A percentile compares a stretch with the other conserved stretches of the same genome.
phyloP scores from a whole-genome alignment of 176 grass and related monocot genomes.

The Hyparrhenia diplandra region DNA sequence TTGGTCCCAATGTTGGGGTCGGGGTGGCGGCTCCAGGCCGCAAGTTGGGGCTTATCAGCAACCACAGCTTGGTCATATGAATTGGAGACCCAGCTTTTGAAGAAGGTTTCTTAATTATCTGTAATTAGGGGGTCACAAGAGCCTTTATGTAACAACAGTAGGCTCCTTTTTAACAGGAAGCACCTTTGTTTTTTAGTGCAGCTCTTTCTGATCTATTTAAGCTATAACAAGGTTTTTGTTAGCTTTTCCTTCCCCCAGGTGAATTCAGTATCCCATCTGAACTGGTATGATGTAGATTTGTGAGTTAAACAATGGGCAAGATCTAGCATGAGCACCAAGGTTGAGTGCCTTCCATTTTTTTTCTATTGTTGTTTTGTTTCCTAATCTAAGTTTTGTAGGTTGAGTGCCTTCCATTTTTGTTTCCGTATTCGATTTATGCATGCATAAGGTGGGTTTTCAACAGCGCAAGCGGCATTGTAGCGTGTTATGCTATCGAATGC shows the following conservation, averaged over 20 bases:
- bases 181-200: slow-evolving; percentile 57
- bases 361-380: not conserved
- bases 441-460: not conserved
- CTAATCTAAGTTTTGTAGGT: not conserved
- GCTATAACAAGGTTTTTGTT: slow-evolving; percentile 61
- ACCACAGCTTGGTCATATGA: slow-evolving; percentile 63
- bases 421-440: not conserved
- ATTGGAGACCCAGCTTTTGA: slow-evolving; percentile 74
- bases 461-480: not conserved
- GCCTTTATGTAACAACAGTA: slow-evolving; percentile 64
- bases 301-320: slow-evolving; percentile 37
- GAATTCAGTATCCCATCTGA: slow-evolving; percentile 41
- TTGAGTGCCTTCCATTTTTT: not conserved
- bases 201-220: slow-evolving; percentile 65
- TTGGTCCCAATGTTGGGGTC: slow-evolving; percentile 61
- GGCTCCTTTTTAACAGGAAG: slow-evolving; percentile 63
- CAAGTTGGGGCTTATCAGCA: slow-evolving; percentile 80
- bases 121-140: slow-evolving; percentile 72
- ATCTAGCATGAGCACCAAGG: slow-evolving; percentile 13
- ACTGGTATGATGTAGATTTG: slow-evolving; percentile 60
- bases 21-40: slow-evolving; percentile 57
- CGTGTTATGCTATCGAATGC: not conserved
- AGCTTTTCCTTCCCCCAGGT: slow-evolving; percentile 35
- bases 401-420: not conserved
- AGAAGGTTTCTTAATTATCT: slow-evolving; percentile 55